Conservation (phyloP, 495 filamentous ascomycete genomes). For the Oidiodendron maius region DNA sequence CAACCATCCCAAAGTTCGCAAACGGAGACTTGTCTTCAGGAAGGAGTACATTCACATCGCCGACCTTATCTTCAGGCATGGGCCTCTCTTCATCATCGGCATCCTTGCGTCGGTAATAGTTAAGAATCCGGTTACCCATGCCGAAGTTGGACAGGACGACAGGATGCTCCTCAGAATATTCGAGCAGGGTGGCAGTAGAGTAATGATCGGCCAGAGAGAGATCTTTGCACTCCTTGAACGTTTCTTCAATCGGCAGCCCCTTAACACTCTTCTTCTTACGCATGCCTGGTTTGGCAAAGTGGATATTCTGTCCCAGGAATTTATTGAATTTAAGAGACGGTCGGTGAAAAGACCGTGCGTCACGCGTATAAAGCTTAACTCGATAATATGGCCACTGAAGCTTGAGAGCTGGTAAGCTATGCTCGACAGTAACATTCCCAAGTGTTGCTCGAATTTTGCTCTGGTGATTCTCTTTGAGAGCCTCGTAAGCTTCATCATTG, state of each 20-base stretch:
- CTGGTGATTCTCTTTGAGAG: conserved; percentile 92
- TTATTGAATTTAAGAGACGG: conserved; percentile 60
- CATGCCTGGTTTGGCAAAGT: conserved; percentile 52
- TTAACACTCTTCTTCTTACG: conserved; percentile 78
- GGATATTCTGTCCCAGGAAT: conserved; percentile 43
- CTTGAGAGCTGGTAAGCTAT: conserved; percentile 83
- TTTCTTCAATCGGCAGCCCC: conserved; percentile 64
- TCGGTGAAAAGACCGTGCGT: conserved; percentile 88
- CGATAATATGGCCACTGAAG: conserved; percentile 93
- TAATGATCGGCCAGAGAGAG: conserved; percentile 77
- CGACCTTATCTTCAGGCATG: conserved; percentile 62
- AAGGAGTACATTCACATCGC: conserved; percentile 78
- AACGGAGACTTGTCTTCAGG: conserved; percentile 95
- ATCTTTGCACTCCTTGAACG: conserved; percentile 70
- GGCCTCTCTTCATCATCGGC: conserved; percentile 69
- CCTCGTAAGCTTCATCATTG: conserved; percentile 91
- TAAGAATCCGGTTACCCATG: conserved; percentile 92
- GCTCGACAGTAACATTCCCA: conserved; percentile 79
- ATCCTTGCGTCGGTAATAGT: conserved; percentile 89
- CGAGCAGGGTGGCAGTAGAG: conserved; percentile 75
- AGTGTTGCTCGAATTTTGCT: conserved; percentile 90
- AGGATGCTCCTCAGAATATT: conserved; percentile 94
- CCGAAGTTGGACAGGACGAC: conserved; percentile 90
- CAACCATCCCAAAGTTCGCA: conserved; percentile 86
- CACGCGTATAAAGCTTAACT: conserved; percentile 68